Base-by-base conservation (phyloP, 805 yeast genomes). In the Starmerella tilneyi region DNA sequence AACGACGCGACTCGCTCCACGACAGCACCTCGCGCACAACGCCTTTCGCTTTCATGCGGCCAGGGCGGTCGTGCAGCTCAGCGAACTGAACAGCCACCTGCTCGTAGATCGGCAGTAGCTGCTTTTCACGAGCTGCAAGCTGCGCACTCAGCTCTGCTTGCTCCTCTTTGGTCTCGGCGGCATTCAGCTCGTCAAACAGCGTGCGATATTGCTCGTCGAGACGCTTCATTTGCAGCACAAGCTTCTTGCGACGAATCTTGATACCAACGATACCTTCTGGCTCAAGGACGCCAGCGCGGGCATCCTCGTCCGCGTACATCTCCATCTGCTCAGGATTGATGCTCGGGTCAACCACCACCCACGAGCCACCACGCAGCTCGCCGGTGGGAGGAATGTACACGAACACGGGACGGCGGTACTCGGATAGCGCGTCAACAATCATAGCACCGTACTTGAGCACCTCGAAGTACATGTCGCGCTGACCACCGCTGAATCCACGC, bases 401-500 rank as follows among this genome's bases (percentile, higher is more conserved):
- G 69, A 92, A 81, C 55, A 92, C 82, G 49, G 99, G 99, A 67
- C 92, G 98, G 64, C 84, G 84, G 76, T 80, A 92, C 58, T 79
- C 95, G 55, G 85, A 94, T 51, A 92, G 74, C 12, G 98, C 96
- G 64, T 92, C 99, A 53, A 92, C 99, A 67, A 92, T 92, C 66
- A 74, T 85, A 3, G 97, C 79, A 63, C 99, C 99, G 63, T 84
- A 92, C 67, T 92, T 92, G 70, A 92, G 79, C 35, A 92, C 94
- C 71, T 92, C 99, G 60, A 88, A 85, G 75, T 82, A 94, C 99
- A 92, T 92, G 67, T 92, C 99, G 64, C 96, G 84, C 73, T 92
- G 99, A 65, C 99, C 98, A 73, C 99, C 98, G 56, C 96, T 85
- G 79, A 92, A 92, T 61, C 99, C 99, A 79, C 99, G 84, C 99